Conservation (phyloP, 345 rosid species). For the Abelmoschus esculentus region DNA sequence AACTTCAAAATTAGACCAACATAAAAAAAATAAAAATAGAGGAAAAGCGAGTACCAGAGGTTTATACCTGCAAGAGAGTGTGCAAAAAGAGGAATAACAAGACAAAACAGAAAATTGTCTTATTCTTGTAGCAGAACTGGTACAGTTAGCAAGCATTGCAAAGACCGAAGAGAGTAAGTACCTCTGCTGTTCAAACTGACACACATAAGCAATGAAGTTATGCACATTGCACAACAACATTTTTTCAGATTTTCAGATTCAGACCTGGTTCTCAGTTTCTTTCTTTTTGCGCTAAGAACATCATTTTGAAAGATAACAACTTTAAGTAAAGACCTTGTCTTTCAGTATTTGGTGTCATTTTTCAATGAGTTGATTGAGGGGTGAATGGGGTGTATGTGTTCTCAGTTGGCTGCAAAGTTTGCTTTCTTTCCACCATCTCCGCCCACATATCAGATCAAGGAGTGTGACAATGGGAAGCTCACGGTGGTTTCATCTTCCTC, state of each 20-base stretch:
- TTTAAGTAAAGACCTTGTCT: too few species aligned
- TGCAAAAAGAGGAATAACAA: background rate
- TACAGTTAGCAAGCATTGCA: background rate
- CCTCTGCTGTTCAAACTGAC: background rate
- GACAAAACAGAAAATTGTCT: background rate
- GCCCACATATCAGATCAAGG: conserved; percentile 77
- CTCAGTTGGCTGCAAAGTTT: conserved; percentile 91
- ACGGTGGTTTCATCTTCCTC: conserved; percentile 46
- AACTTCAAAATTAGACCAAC: too few species aligned
- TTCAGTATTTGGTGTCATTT: conserved; percentile 11
- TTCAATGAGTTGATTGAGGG: conserved; percentile 27
- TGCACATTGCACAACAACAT: background rate
- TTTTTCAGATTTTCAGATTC: background rate
- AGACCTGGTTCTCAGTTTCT: background rate
- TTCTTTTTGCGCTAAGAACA: background rate
- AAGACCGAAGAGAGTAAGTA: too few species aligned
- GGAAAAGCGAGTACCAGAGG: background rate
- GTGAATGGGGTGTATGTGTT: conserved; percentile 85
- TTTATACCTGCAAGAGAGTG: background rate
- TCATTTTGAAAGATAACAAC: too few species aligned
- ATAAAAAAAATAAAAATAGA: too few species aligned
- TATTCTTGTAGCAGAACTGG: background rate
- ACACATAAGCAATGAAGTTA: background rate
- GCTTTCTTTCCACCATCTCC: conserved; percentile 99
- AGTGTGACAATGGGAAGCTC: conserved; percentile 55